A percentile compares a stretch with the other conserved stretches of the same genome.
Evolutionary conservation across 352 stramenopile species (phyloP).

Genomic region (Pythium aphanidermatum): DNA sequence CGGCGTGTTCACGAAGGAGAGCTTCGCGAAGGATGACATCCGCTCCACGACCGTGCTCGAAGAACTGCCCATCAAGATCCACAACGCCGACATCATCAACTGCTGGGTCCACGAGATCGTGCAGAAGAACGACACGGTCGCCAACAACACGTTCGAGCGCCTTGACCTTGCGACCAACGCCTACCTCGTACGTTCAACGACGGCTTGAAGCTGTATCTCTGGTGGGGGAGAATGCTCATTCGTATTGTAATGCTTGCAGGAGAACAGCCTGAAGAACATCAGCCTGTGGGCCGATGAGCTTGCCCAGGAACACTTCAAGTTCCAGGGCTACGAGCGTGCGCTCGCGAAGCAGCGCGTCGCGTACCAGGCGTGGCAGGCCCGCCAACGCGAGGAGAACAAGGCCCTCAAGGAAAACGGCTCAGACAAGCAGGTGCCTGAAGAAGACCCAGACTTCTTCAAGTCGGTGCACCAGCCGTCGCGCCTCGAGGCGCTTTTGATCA

Average conservation of each 20-base stretch:
- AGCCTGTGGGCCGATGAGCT: slow-evolving; percentile 97
- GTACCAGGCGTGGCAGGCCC: slow-evolving; percentile 82
- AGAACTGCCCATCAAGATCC: slow-evolving; percentile 94
- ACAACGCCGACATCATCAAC: slow-evolving; percentile 93
- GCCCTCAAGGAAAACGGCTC: slow-evolving; percentile 60
- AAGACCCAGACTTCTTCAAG: slow-evolving; percentile 85
- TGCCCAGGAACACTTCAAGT: slow-evolving; percentile 93
- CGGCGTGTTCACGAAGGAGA: slow-evolving; percentile 78
- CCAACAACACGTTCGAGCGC: slow-evolving; percentile 89
- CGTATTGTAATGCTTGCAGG: slow-evolving; percentile 28
- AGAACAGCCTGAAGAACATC: slow-evolving; percentile 98
- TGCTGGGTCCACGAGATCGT: slow-evolving; percentile 92
- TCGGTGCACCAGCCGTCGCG: slow-evolving; percentile 82
- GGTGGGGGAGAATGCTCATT: not conserved
- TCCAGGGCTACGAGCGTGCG: slow-evolving; percentile 85
- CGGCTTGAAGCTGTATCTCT: not conserved
- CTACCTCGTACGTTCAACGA: slow-evolving; percentile 61
- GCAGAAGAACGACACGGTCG: slow-evolving; percentile 47
- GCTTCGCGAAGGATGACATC: slow-evolving; percentile 78
- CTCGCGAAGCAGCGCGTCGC: slow-evolving; percentile 78
- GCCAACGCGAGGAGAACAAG: slow-evolving; percentile 89
- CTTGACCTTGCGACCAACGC: slow-evolving; percentile 95
- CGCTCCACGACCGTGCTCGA: slow-evolving; percentile 91
- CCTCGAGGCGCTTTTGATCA: slow-evolving; percentile 86
- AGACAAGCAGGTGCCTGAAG: slow-evolving; percentile 68